Evolutionary conservation across 2,329 filamentous ascomycete species (phyloP).

Genomic region (Xylariomycetidae sp.): DNA sequence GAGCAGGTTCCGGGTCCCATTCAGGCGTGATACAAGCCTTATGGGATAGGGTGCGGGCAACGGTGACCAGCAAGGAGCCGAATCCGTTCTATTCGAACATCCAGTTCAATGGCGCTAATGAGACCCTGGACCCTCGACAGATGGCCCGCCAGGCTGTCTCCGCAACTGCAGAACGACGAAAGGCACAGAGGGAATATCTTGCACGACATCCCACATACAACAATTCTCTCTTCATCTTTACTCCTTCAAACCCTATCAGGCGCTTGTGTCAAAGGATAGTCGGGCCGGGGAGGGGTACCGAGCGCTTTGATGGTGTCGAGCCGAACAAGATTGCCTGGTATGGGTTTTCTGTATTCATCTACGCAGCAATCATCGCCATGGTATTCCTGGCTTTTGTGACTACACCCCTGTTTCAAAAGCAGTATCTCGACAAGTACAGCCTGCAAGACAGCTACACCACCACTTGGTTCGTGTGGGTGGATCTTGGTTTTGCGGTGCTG

Average conservation of each 20-base stretch:
- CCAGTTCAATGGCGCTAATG: conserved; percentile 66
- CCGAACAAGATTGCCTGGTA: conserved; percentile 92
- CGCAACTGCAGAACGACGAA: conserved; percentile 76
- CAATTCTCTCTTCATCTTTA: conserved; percentile 83
- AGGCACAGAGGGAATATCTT: conserved; percentile 87
- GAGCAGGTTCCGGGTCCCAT: conserved; percentile 32
- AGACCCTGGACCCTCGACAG: conserved; percentile 75
- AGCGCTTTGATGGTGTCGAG: conserved; percentile 83
- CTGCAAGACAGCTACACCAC: conserved; percentile 42
- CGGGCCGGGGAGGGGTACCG: conserved; percentile 79
- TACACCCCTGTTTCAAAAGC: conserved; percentile 87
- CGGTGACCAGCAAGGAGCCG: conserved; percentile 64
- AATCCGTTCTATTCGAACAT: conserved; percentile 90
- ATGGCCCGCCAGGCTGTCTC: conserved; percentile 90
- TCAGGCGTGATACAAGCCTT: conserved; percentile 53
- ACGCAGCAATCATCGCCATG: conserved; percentile 93
- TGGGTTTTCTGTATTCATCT: conserved; percentile 87
- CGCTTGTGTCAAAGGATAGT: conserved; percentile 84
- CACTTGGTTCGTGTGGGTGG: conserved; percentile 95
- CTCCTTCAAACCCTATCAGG: conserved; percentile 70
- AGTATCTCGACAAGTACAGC: conserved; percentile 62
- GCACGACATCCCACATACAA: conserved; percentile 87
- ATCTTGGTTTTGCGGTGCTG: conserved; percentile 80
- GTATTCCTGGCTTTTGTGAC: conserved; percentile 93
- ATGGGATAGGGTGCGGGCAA: conserved; percentile 56